Evolutionary conservation across 2,329 filamentous ascomycete genomes (phyloP).

Genomic region (Fusarium staphyleae): DNA sequence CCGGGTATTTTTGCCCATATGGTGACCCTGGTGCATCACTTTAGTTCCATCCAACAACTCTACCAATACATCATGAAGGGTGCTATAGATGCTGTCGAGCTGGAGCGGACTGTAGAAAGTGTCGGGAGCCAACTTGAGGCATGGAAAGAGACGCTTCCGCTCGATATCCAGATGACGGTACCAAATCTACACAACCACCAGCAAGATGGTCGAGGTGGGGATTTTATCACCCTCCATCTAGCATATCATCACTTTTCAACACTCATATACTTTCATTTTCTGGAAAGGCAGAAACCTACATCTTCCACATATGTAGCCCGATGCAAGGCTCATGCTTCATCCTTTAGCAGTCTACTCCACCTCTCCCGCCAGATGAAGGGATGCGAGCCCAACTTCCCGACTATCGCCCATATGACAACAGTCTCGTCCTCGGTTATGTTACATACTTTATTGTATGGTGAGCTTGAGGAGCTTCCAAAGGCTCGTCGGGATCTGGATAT

Average conservation of each 20-base stretch:
- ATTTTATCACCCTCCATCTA: neutral
- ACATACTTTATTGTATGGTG: slow-evolving; percentile 1
- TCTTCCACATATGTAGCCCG: neutral
- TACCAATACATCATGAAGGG: neutral
- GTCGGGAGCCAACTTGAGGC: neutral
- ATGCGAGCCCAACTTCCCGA: neutral
- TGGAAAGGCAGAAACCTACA: too few relatives aligned
- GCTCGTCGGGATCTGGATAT: slow-evolving; percentile 1
- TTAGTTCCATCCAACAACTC: slow-evolving; percentile 2
- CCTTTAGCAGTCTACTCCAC: slow-evolving; percentile 1
- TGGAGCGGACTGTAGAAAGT: neutral
- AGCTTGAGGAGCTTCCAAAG: neutral
- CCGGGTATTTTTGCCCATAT: neutral
- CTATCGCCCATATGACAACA: slow-evolving; percentile 2
- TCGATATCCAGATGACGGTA: neutral
- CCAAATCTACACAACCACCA: slow-evolving; percentile 5
- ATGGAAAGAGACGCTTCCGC: neutral
- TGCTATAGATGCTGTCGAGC: neutral
- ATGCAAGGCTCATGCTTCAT: slow-evolving; percentile 4
- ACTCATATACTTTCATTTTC: slow-evolving; percentile 4
- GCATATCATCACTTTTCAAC: slow-evolving; percentile 5
- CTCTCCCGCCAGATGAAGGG: neutral
- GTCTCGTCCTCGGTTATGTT: slow-evolving; percentile 2
- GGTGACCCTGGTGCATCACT: slow-evolving; percentile 1
- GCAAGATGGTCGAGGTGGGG: neutral